Percentiles rank a stretch among this genome's conserved stretches.
Evolutionary conservation across 2,329 filamentous ascomycete genomes (phyloP).

Genomic region (Colletotrichum nymphaeae): DNA sequence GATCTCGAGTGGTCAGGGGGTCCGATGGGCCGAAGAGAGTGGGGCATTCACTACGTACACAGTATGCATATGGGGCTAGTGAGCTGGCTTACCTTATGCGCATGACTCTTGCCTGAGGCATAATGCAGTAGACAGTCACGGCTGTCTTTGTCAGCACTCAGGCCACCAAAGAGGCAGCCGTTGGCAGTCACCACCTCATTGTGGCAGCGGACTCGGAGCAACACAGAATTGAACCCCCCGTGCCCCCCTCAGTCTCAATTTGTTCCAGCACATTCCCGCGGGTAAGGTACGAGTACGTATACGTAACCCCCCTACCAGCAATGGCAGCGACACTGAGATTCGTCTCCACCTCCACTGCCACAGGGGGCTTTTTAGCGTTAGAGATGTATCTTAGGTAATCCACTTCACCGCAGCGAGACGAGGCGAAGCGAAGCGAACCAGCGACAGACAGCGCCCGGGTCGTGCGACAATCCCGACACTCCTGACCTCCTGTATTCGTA

Average conservation of each 20-base stretch:
- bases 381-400: not conserved
- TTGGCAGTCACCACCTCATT: not conserved
- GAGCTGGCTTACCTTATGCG: not conserved
- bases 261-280: constrained; percentile 23
- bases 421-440: constrained; percentile 4
- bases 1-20: not conserved
- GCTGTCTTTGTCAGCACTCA: not conserved
- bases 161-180: constrained; percentile 1
- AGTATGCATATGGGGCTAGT: no score
- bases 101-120: constrained; percentile 6
- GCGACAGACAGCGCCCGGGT: not conserved
- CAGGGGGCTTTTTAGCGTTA: constrained; percentile 6
- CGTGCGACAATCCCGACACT: not conserved
- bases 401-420: not conserved
- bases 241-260: not conserved
- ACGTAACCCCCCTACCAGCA: not conserved
- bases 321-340: not conserved
- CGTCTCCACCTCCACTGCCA: constrained; percentile 7
- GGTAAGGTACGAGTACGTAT: not conserved
- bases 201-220: not conserved
- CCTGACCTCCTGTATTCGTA: no score
- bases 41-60: no score
- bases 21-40: not conserved
- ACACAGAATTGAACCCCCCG: not conserved
- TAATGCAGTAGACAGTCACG: no score